phyloP scores from a whole-genome alignment of 176 grass and related monocot genomes.

The Ensete ventricosum region DNA sequence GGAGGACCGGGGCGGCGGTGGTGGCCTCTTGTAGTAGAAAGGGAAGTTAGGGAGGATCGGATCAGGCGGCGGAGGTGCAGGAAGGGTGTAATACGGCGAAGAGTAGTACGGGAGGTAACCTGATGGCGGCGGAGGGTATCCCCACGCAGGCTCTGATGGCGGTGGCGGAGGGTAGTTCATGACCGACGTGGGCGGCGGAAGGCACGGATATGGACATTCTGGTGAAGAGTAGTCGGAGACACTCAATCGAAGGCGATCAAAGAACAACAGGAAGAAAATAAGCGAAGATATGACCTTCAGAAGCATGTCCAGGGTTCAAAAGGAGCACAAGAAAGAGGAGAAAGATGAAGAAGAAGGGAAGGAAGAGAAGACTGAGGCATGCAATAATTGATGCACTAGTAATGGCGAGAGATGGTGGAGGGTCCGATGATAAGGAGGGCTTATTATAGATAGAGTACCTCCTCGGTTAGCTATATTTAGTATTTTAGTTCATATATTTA shows the following conservation, averaged over 20 bases:
- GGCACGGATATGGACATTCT: slow-evolving; percentile 51
- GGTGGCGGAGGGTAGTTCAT: slow-evolving; percentile 33
- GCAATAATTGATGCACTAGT: too few species aligned
- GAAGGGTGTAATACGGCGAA: slow-evolving; percentile 21
- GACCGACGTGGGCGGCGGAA: slow-evolving; percentile 28
- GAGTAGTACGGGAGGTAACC: slow-evolving; percentile 16
- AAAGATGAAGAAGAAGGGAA: not conserved
- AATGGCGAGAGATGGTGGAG: too few species aligned
- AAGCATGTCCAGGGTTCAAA: not conserved
- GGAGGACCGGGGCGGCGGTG: not conserved
- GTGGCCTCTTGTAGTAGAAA: slow-evolving; percentile 47
- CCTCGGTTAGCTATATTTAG: too few species aligned
- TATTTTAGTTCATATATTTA: too few species aligned
- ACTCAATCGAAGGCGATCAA: not conserved
- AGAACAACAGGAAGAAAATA: not conserved
- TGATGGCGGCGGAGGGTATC: slow-evolving; percentile 17
- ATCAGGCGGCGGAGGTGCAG: slow-evolving; percentile 41
- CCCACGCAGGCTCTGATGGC: slow-evolving; percentile 6
- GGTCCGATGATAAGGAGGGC: too few species aligned
- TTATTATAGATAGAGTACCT: too few species aligned
- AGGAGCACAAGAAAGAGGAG: not conserved
- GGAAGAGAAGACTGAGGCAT: not conserved
- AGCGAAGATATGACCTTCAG: not conserved
- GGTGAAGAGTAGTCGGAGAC: not conserved
- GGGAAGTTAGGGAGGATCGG: slow-evolving; percentile 53